Base-by-base conservation (phyloP, 768 basidiomycete species). In the Kwoniella mangroviensis region DNA sequence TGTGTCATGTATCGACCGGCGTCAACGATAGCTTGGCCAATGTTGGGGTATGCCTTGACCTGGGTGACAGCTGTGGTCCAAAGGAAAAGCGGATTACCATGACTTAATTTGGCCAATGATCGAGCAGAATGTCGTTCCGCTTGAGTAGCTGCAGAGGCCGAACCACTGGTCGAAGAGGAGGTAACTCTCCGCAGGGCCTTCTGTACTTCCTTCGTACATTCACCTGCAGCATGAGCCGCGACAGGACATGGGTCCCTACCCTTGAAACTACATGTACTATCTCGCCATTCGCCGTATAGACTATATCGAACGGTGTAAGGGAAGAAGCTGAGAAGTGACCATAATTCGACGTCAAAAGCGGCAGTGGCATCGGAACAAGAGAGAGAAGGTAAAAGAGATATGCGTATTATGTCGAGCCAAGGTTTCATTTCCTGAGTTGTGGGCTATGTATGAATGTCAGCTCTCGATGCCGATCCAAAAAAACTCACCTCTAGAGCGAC, bases 241-340 rank as follows among this genome's bases (percentile, higher is more conserved):
- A 74, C 66, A 15, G 71, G 77, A 72, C 75, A 76, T 4, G 67
- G 42, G 34, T 74, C 71, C 2, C 67, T 69, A 10, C 70, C 67
- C 19, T 59, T 64, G 51, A 71, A 70, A 87, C 79, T 92, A 91
- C 21, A 92, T 89, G 84, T 94, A 89, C 17, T 88, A 45, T 88
- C 85, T 82, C 91, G 91, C 97, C 97, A 98, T 85, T 98, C 95
- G 52, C 94, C 97, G 78, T 99, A 99, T 41, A 99, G 85, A 57
- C 87, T 87, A 91, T 94, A 99, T 10, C 97, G 92, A 24, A 87
- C 85, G 6, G 90, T 88, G 63, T 89, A 90, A 66, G 92, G 90
- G 79, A 90, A 92, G 71, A 89, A 88, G 51, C 89, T 86, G 58
- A 98, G 87, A 62, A 98, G 89, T 68, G 90, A 89, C 97, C 97